Evolutionary conservation across 148 eudicot genomes (phyloP).

Genomic region (Limonium bicolor): DNA sequence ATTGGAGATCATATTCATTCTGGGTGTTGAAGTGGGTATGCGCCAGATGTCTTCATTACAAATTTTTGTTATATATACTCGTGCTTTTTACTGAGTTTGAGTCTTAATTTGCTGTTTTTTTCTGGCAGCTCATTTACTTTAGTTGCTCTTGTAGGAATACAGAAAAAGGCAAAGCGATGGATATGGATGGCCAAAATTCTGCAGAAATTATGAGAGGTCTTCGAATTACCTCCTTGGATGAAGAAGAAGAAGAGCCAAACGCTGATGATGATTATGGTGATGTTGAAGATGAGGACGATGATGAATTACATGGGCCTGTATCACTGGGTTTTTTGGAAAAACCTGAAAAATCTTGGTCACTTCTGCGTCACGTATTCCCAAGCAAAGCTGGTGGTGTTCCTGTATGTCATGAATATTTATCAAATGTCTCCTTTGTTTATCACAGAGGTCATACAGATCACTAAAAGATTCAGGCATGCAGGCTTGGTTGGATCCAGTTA

Average conservation of each 20-base stretch:
- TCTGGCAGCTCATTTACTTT: too few relatives aligned
- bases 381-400: constrained; percentile 91
- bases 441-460: neutral
- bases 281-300: constrained; percentile 36
- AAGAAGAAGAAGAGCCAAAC: constrained; percentile 26
- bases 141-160: too few relatives aligned
- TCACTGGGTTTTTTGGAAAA: constrained; percentile 56
- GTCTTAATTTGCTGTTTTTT: too few relatives aligned
- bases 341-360: constrained; percentile 29
- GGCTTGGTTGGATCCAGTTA: constrained; percentile 91
- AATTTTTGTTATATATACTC: too few relatives aligned
- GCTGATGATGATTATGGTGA: constrained; percentile 19
- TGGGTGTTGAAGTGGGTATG: too few relatives aligned
- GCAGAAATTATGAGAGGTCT: constrained; percentile 25
- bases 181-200: too few relatives aligned
- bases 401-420: constrained; percentile 23
- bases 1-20: too few relatives aligned
- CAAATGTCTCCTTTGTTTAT: neutral
- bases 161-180: too few relatives aligned
- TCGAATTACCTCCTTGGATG: constrained; percentile 31
- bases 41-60: too few relatives aligned
- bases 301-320: constrained; percentile 26
- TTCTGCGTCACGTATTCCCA: constrained; percentile 60
- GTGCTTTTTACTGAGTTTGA: too few relatives aligned
- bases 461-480: too few relatives aligned